phyloP scores from a whole-genome alignment of 345 rosid genomes.

The Durio zibethinus region DNA sequence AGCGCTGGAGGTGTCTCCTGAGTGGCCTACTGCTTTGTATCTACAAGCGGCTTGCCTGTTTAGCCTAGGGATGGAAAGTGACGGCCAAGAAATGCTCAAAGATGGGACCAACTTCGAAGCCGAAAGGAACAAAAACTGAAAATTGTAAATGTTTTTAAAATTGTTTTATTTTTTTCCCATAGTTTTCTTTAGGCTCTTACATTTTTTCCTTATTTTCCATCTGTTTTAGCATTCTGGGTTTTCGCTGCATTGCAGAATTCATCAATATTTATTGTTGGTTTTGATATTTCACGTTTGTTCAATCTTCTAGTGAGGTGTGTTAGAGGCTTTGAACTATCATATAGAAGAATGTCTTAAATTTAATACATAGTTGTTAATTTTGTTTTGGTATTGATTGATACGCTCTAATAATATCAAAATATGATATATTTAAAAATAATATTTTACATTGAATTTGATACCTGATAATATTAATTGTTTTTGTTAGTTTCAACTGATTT shows the following conservation, averaged over 20 bases:
- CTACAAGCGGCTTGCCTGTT: slow-evolving; percentile 84
- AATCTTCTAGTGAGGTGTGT: neutral
- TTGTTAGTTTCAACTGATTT: too few relatives aligned
- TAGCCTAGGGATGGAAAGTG: slow-evolving; percentile 81
- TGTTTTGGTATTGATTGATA: too few relatives aligned
- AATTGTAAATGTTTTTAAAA: slow-evolving; percentile 36
- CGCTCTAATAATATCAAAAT: too few relatives aligned
- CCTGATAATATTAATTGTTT: too few relatives aligned
- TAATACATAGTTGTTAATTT: too few relatives aligned
- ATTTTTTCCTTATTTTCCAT: neutral
- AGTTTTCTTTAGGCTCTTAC: neutral
- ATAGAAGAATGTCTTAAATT: too few relatives aligned
- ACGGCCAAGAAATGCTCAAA: slow-evolving; percentile 79
- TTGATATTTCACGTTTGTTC: neutral
- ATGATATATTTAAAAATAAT: too few relatives aligned
- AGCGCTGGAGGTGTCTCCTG: slow-evolving; percentile 77
- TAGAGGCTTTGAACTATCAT: neutral
- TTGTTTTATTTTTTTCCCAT: slow-evolving; percentile 7
- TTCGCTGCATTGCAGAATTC: neutral
- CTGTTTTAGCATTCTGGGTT: neutral
- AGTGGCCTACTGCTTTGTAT: slow-evolving; percentile 75
- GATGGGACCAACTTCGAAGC: slow-evolving; percentile 71
- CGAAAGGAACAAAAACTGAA: slow-evolving; percentile 42
- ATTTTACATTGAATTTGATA: too few relatives aligned
- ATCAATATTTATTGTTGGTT: slow-evolving; percentile 12